Base-by-base conservation (phyloP, 202 grass and related monocot genomes). In the Panicum hallii region DNA sequence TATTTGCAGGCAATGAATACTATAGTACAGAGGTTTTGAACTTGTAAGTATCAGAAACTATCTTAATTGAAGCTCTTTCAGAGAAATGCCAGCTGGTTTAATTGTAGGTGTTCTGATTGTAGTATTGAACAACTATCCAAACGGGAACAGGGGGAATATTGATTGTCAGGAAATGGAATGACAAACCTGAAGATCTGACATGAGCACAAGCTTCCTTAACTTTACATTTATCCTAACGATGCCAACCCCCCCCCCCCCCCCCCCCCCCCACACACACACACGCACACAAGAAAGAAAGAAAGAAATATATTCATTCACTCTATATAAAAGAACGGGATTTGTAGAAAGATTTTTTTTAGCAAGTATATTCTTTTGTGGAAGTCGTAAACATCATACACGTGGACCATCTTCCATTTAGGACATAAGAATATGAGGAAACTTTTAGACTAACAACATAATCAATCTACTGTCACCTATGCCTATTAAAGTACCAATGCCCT, bases 381-480 rank as follows among this genome's bases (percentile, higher is more conserved):
- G 41, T 78, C 72, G 63, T 77, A 83, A 72, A 72, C 53, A 60
- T 75, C 80, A 79, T 61, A 44, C 48, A 61, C 34, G 40, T 44
- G 19, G 9, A 34, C n/a, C 52, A 13, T 20, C 30, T 87, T 38
- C 75, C 45, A 48, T 63, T 63, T 63, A 5, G 26, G 56, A 70
- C 82, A 66, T 34, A 56, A 60, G 10, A 65, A n/a, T 85, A 76
- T 77, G 63, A 79, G 11, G 46, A 7, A 55, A 42, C 48, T 32
- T 82, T 71, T 58, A 65, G 34, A 65, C 57, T 65, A 50, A 54
- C 42, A 90, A 28, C 20, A 86, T 50, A 70, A 79, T 60, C 17
- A 86, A 82, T 86, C 76, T 72, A 55, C 56, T 78, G 55, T 52
- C 82, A 78, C 81, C 63, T 76, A 72, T 77, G 17, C 49, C 58